Conservation (phyloP, 306 rosid genomes). For the Hippophae tibetana region DNA sequence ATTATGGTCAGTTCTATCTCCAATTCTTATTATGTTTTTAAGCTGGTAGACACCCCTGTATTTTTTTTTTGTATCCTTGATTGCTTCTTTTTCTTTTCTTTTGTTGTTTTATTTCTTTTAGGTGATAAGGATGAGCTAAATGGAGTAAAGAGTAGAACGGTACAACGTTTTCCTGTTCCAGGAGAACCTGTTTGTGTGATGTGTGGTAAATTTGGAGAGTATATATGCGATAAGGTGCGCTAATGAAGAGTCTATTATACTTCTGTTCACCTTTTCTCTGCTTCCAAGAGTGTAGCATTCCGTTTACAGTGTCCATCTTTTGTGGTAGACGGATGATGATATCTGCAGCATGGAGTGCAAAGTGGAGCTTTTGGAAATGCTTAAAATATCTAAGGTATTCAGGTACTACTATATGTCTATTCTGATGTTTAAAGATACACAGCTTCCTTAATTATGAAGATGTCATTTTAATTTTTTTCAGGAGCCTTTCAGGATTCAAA, state of each 20-base stretch:
- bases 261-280: background rate
- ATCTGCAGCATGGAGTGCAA: slow-evolving; percentile 92
- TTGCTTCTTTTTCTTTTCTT: background rate
- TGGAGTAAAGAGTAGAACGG: slow-evolving; percentile 47
- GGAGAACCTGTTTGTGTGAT: slow-evolving; percentile 81
- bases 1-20: slow-evolving; percentile 41
- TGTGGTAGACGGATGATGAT: slow-evolving; percentile 66
- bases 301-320: slow-evolving; percentile 15
- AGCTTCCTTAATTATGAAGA: slow-evolving; percentile 13
- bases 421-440: slow-evolving; percentile 4
- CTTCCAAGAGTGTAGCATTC: slow-evolving; percentile 7
- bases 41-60: background rate
- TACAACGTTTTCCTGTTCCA: slow-evolving; percentile 55
- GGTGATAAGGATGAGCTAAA: slow-evolving; percentile 29
- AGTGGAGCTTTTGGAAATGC: slow-evolving; percentile 48
- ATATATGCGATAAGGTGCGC: slow-evolving; percentile 69
- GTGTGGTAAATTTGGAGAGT: slow-evolving; percentile 84
- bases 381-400: slow-evolving; percentile 38
- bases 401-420: background rate
- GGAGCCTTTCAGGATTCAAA: slow-evolving; percentile 32
- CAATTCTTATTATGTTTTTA: background rate
- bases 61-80: background rate
- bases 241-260: background rate
- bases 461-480: slow-evolving; percentile 14
- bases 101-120: slow-evolving; percentile 12